Evolutionary conservation across 2,329 filamentous ascomycete genomes (phyloP), one percentile per base, ranked within the genome.

Genomic region (Ploettnerulaceae sp.): DNA sequence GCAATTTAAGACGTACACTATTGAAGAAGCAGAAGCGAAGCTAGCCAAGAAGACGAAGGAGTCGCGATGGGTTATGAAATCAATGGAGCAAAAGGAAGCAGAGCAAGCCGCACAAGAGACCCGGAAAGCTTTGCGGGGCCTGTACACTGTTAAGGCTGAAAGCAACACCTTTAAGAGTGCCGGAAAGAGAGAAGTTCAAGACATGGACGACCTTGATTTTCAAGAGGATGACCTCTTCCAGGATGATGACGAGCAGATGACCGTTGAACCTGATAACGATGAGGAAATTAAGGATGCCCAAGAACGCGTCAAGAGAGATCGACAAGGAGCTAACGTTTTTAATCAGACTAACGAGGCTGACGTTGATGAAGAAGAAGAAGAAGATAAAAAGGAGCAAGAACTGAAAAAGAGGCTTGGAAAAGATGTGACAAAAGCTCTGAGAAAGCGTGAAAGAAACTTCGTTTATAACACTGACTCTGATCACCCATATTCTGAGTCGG

Each of bases 251-350:
- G 89, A 94, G 63, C 80, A 85, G 17, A 76, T 81, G 2, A 77
- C 84, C 32, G 77, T 89, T 41, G 88, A 93, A 56, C 74, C 72
- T 12, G 86, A 93, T 41, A 81, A 89, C 39, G 89, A 95, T 50
- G 90, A 95, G 55, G 86, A 90, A 39, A 69, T 75, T 11, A 89
- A 88, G 59, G 79, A 85, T 14, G 75, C 84, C 0, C 82, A 84
- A 52, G 81, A 83, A 11, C 73, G 83, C 42, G 82, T 90, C 56
- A 87, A 86, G 55, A 79, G 83, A 47, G 85, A 90, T 60, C 89
- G 94, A 65, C 73, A 94, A n/a, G 81, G 82, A 42, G 91, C 91
- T 7, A 95, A 95, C 60, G 71, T 93, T 2, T 95, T 95, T 57
- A 79, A 79, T 34, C 75, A 80, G 9, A 79, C 74, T 26, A 75